Percentiles rank a stretch among this genome's conserved stretches.
These are phyloP conservation scores for Candida chilensis DNA, from an alignment of 805 yeast species.

Conservation along the genomic window DNA sequence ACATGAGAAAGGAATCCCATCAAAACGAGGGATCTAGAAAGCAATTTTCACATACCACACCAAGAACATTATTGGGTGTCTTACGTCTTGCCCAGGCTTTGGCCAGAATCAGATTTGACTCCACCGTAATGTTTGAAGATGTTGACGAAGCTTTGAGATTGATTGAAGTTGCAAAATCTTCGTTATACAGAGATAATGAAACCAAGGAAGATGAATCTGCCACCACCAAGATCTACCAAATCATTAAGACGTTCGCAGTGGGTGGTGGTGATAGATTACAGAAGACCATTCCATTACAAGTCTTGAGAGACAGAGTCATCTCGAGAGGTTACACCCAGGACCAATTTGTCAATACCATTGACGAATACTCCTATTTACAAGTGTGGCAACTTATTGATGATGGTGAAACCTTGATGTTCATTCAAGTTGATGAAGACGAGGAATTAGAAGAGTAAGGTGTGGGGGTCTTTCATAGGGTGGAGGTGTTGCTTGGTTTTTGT, in stretches of 20 bases:
- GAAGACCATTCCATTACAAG: constrained; percentile 30
- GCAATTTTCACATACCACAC: constrained; percentile 88
- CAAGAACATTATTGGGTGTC: constrained; percentile 88
- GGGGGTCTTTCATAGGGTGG: too few relatives aligned
- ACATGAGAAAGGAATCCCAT: constrained; percentile 87
- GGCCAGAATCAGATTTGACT: constrained; percentile 80
- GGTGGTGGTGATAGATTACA: constrained; percentile 20
- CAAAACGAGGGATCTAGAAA: constrained; percentile 64
- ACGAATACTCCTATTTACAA: constrained; percentile 61
- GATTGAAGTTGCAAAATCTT: constrained; percentile 77
- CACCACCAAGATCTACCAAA: constrained; percentile 60
- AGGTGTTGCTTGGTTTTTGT: too few relatives aligned
- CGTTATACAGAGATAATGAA: constrained; percentile 51
- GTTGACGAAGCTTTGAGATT: constrained; percentile 94
- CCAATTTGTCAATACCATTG: constrained; percentile 67
- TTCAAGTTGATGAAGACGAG: constrained; percentile 32
- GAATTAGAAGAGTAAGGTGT: constrained; percentile 9
- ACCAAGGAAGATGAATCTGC: constrained; percentile 56
- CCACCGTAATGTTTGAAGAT: constrained; percentile 63
- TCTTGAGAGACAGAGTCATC: constrained; percentile 53
- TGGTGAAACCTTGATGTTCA: constrained; percentile 52
- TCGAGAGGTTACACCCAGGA: constrained; percentile 80
- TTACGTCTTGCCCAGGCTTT: constrained; percentile 90
- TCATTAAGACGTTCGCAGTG: constrained; percentile 52
- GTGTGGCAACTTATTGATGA: constrained; percentile 74